Base-by-base conservation (phyloP, 352 stramenopile genomes). In the Pythium insidiosum region DNA sequence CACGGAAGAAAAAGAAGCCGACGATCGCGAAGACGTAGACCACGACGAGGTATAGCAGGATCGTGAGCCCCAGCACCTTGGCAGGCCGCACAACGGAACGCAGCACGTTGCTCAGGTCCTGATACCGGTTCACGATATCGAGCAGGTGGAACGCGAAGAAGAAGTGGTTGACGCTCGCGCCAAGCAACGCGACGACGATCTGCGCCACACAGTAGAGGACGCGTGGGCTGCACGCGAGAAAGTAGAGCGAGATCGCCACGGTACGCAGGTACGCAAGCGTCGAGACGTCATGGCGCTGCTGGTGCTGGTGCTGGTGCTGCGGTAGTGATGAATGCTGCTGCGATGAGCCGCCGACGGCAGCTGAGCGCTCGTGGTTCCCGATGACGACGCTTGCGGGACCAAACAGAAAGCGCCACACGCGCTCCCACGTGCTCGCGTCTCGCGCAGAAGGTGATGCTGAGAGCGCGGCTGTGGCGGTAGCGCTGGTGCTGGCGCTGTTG, bases 91-190 rank as follows among this genome's bases (percentile, higher is more conserved):
- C 64, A 24, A 87, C 81, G 5, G 76, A 82, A 16, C 72, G 64
- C 12, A 86, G 33, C 1, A 89, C 76, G 40, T 86, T 81, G 46
- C 78, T 81, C 3, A 86, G 61, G 23, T 81, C 68, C 37, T 83
- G 76, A 45, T 80, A 89, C n/a, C 72, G 69, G 33, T 87, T 82
- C n/a, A 89, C 62, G 26, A 87, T 54, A 43, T 89, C 76, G 7
- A 89, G 58, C 16, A 89, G 36, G 33, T 87, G 72, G 33, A 87
- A 86, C 18, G 73, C 66, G 43, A 89, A 89, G 61, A 74, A 89
- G 26, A 89, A 66, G 28, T 79, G 82, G 58, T 83, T 78, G 15
- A 89, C 50, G 39, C 78, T 79, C 25, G 71, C 63, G 3, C 73
- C 73, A 11, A 83, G 51, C 16, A 87, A 63, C 6, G 76, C 68